phyloP scores from a whole-genome alignment of 345 rosid species.

The Triadica sebifera region DNA sequence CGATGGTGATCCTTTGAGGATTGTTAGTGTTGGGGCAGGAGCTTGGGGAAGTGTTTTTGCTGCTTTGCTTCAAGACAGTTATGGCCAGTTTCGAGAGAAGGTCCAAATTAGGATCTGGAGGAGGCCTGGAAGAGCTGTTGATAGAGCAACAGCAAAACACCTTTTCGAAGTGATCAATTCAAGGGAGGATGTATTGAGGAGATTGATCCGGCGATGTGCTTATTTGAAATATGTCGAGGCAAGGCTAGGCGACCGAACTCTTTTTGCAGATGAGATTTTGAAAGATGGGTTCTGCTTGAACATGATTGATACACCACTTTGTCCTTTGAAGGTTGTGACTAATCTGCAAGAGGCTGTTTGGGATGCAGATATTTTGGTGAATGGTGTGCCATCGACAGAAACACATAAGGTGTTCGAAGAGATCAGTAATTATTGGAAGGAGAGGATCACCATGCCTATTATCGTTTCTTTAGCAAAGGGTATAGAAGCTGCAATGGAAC shows the following conservation, averaged over 20 bases:
- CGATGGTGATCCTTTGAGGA: constrained; percentile 78
- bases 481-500: constrained; percentile 76
- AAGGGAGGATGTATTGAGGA: constrained; percentile 84
- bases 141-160: constrained; percentile 77
- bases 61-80: constrained; percentile 83
- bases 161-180: constrained; percentile 97
- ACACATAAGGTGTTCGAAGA: constrained; percentile 81
- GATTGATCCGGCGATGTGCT: constrained; percentile 90
- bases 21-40: constrained; percentile 92
- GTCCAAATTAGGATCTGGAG: constrained; percentile 92
- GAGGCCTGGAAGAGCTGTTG: constrained; percentile 72
- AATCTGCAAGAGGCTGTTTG: constrained; percentile 97
- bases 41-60: constrained; percentile 98
- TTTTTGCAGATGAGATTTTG: constrained; percentile 84
- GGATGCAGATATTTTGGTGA: constrained; percentile 96
- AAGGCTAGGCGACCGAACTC: constrained; percentile 84
- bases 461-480: constrained; percentile 91
- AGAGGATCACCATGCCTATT: constrained; percentile 67
- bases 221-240: constrained; percentile 95
- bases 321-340: constrained; percentile 90
- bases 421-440: constrained; percentile 84
- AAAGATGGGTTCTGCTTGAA: constrained; percentile 96
- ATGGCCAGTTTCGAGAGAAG: constrained; percentile 83
- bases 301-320: constrained; percentile 91
- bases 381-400: constrained; percentile 95